Conservation (phyloP, 805 yeast genomes). For the Candida sakaeoensis region DNA sequence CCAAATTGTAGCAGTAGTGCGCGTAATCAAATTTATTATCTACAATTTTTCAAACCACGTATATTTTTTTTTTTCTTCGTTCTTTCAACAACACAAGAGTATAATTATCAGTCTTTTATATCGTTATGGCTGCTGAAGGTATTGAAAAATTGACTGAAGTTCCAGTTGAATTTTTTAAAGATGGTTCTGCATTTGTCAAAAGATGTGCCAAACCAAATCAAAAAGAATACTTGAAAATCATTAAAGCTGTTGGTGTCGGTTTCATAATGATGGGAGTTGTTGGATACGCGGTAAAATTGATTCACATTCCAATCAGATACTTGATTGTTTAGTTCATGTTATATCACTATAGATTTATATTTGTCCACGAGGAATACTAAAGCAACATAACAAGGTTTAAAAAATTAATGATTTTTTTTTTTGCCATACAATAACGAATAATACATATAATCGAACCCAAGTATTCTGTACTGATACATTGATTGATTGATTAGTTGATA, state of each 20-base stretch:
- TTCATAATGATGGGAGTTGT: slow-evolving; percentile 97
- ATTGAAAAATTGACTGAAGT: slow-evolving; percentile 78
- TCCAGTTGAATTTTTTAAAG: slow-evolving; percentile 87
- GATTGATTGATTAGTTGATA: no score
- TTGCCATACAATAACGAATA: no score
- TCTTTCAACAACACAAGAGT: slow-evolving; percentile 4
- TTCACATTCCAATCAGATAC: slow-evolving; percentile 95
- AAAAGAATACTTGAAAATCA: slow-evolving; percentile 82
- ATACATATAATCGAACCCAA: no score
- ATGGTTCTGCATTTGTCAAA: slow-evolving; percentile 82
- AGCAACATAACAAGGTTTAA: slow-evolving; percentile 1
- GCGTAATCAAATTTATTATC: background rate
- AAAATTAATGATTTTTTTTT: no score
- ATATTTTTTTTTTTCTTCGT: slow-evolving; percentile 5
- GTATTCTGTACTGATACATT: no score
- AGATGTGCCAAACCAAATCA: slow-evolving; percentile 91
- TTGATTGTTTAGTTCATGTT: slow-evolving; percentile 88
- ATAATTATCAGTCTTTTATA: no score
- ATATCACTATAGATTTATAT: background rate
- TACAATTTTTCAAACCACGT: slow-evolving; percentile 4
- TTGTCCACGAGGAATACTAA: background rate
- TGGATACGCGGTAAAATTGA: slow-evolving; percentile 90
- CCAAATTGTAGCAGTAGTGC: background rate
- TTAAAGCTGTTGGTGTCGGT: slow-evolving; percentile 96
- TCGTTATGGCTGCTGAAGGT: slow-evolving; percentile 50